Base-by-base conservation (phyloP, 345 rosid genomes). In the Ricinus communis region DNA sequence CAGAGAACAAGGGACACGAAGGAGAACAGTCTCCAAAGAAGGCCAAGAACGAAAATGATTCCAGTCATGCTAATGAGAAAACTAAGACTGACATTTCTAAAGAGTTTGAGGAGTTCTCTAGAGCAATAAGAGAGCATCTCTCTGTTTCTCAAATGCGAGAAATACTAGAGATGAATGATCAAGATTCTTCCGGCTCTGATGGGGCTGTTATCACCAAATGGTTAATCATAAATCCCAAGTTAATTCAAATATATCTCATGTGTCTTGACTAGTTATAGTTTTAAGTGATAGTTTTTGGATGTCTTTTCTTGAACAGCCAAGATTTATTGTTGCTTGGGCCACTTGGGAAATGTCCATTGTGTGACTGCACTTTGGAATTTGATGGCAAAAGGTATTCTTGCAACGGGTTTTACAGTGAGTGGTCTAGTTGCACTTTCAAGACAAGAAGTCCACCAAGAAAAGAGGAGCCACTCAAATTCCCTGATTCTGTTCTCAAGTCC, bases 351-450 rank as follows among this genome's bases (percentile, higher is more conserved):
- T 93, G 96, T 71, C 88, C 89, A 5, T 55, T 86, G 22, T 91
- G 98, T 69, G 68, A 73, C 11, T 77, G 87, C 24, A 76, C 30
- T 47, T 72, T 90, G 68, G 85, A 84, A 31, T 89, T 84, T n/a
- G 87, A 86, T 21, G 86, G 89, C 0, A 83, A 65, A 61, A 66
- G 86, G 43, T 89, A 85, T 47, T 28, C 65, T 2, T 93, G 97
- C 77, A 85, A 84, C 57, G 93, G 93, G 52, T 82, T 82, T 52
- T 84, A 85, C 36, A 90, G 95, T 65, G 95, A 90, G 63, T 93
- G 98, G 97, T 86, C 91, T 21, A 85, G 87, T 75, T 89, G 98
- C 81, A 88, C 85, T 61, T 87, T 76, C 68, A 85, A 72, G 73
- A 76, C 90, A 49, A 84, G 81, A 64, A 58, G 56, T 50, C 92